These are phyloP conservation scores for Davidsoniella eucalypti DNA, from an alignment of 2,329 filamentous ascomycete genomes.

Conservation along the genomic window DNA sequence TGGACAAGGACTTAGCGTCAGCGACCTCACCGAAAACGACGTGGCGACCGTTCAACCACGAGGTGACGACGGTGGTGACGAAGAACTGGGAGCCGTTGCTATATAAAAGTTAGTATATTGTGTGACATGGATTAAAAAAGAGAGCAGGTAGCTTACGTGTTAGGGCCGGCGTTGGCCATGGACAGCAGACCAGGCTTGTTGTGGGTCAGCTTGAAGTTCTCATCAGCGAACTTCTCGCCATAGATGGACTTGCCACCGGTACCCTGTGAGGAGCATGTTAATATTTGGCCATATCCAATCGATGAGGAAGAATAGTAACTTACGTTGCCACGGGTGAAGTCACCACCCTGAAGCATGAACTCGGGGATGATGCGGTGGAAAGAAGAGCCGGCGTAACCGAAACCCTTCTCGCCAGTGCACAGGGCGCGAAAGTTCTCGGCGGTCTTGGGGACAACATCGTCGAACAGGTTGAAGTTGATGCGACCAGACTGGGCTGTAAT, in stretches of 20 bases:
- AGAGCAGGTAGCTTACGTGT: constrained; percentile 48
- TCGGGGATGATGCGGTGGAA: constrained; percentile 90
- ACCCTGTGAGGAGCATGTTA: constrained; percentile 39
- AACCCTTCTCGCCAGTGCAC: constrained; percentile 65
- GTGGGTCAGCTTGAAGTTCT: constrained; percentile 77
- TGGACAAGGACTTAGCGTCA: constrained; percentile 28
- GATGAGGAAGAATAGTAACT: constrained; percentile 21
- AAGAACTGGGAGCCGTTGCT: constrained; percentile 99
- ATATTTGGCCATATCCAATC: neutral
- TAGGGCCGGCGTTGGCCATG: constrained; percentile 90
- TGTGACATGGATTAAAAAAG: neutral
- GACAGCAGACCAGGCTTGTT: constrained; percentile 61
- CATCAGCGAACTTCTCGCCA: constrained; percentile 82
- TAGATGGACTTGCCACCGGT: constrained; percentile 91
- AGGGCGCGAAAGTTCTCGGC: constrained; percentile 70
- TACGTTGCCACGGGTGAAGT: constrained; percentile 87
- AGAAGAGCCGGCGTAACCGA: constrained; percentile 65
- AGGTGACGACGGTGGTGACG: constrained; percentile 80
- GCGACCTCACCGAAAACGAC: constrained; percentile 69
- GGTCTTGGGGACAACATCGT: constrained; percentile 78
- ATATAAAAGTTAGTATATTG: constrained; percentile 21
- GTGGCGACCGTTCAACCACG: constrained; percentile 71
- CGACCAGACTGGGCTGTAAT: constrained; percentile 52
- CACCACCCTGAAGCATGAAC: constrained; percentile 94
- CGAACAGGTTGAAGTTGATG: constrained; percentile 80